Evolutionary conservation across 2,329 filamentous ascomycete genomes (phyloP), one percentile per base, ranked within the genome.

Genomic region (Fusarium sp.): DNA sequence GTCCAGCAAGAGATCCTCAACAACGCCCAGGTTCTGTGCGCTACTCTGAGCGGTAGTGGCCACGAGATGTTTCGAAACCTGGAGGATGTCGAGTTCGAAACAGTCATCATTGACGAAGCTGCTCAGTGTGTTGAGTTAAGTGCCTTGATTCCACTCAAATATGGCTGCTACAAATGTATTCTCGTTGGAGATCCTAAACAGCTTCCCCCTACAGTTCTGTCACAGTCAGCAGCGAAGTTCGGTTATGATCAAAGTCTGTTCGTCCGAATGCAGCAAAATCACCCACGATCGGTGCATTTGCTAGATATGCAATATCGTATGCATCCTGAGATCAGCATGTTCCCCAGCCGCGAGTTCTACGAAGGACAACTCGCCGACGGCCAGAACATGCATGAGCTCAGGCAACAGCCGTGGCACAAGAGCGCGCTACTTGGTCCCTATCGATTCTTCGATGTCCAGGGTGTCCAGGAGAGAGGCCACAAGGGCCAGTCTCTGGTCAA

Each of bases 281-380:
- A 95, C 76, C 93, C 94, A 2, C 86, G 93, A 36, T 92, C 97
- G 72, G 91, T 99, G 20, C 95, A 99, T 84, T 87, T 99, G 31
- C 89, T 99, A n/a, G 95, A 98, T 79, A 96, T 93, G 62, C 96
- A 99, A 79, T 99, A 99, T 80, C 96, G 96, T 82, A 99, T 99
- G 97, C 96, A 99, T 83, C 96, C 97, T 0, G 94, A 96, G 74
- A 99, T 99, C 80, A 97, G 94, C 81, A 82, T 86, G 57, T 99
- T 98, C 81, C 96, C 97, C 3, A 97, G 94, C 80, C 85, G 88
- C 75, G 92, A 95, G 56, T 99, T 99, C 83, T 99, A 99, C 83
- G 94, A 98, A 79, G 91, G 93, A 33, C 90, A 91, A 71, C 89
- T 99, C 15, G 86, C 95, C 71, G 94, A 99, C 80, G 96, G 97